Base-by-base conservation (phyloP, 106 monocot genomes). In the Dendrobium nobile region DNA sequence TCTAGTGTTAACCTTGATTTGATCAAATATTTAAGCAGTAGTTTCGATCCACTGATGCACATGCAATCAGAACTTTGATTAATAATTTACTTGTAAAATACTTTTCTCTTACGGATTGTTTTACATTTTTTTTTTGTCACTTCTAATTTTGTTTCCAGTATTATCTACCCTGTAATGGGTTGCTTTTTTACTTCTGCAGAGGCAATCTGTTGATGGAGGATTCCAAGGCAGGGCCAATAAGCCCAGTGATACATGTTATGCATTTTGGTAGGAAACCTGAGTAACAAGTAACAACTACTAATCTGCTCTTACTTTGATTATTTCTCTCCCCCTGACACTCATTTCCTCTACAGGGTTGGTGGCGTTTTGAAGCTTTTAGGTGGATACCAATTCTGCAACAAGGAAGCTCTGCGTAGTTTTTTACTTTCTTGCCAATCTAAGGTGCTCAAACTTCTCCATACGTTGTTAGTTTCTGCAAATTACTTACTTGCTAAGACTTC, bases 181-280 rank as follows among this genome's bases (percentile, higher is more conserved):
- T 41, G 26, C 51, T 75, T 37, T 37, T 37, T 76, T 82, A 8
- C 42, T 80, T 1, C 27, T 78, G 47, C 85, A 98, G 98, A 89
- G 92, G 85, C 98, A 98, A 91, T 89, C 83, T 79, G 41, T 16
- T 68, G 91, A 95, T 86, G 98, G 98, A 37, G 98, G 98, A 58
- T 89, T 98, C 80, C 95, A 95, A 73, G 98, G 98, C 26, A 85
- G 98, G 89, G 18, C 78, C 13, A 98, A 98, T 87, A 98, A 98
- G 81, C 54, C 87, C 73, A 98, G 98, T 75, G 98, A 98, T 84
- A 92, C 98, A 54, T 98, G 98, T 79, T 98, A 98, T 86, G 98
- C 98, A 22, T 98, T 98, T 82, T 98, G 98, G 98, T 98, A 82
- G 84, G 61, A 0, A 47, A 67, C 56, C 19, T 16, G 56, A 11